Percentiles rank a stretch among this genome's conserved stretches.
These are phyloP conservation scores for Schizosaccharomyces cryophilus DNA, from an alignment of 805 yeast species.

Conservation along the genomic window DNA sequence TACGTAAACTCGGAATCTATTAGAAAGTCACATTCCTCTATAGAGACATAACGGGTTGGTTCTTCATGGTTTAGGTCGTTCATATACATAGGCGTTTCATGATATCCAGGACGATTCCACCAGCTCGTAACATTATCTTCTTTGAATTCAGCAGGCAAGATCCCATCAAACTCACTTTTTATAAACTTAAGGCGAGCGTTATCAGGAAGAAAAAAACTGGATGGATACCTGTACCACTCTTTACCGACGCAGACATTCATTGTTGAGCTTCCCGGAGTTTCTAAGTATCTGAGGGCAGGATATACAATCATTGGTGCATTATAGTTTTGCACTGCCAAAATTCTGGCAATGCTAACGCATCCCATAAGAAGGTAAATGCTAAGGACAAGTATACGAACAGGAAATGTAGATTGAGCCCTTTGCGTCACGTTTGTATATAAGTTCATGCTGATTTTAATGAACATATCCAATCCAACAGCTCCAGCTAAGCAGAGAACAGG, in stretches of 20 bases:
- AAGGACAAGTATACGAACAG: neutral
- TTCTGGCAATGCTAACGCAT: neutral
- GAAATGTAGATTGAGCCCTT: neutral
- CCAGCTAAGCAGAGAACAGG: conserved; percentile 42
- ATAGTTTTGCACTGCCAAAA: neutral
- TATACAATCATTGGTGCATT: conserved; percentile 42
- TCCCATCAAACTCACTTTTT: conserved; percentile 57
- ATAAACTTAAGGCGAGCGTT: conserved; percentile 42
- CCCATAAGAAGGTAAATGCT: neutral
- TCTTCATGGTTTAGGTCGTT: conserved; percentile 53
- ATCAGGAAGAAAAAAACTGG: conserved; percentile 55
- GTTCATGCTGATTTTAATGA: neutral
- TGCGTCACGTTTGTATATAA: neutral
- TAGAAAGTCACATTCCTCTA: conserved; percentile 35
- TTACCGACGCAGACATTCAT: conserved; percentile 67
- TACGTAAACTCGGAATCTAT: conserved; percentile 23
- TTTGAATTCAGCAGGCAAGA: conserved; percentile 77
- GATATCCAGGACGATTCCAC: conserved; percentile 11
- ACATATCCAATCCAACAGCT: conserved; percentile 21
- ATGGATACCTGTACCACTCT: conserved; percentile 86
- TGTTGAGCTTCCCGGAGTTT: neutral
- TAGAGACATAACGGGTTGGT: conserved; percentile 24
- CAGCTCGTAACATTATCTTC: conserved; percentile 9
- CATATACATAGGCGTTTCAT: conserved; percentile 36
- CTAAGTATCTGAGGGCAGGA: conserved; percentile 13